phyloP scores from a whole-genome alignment of 441 rosid species.

The Euphorbia schlechtendalii region DNA sequence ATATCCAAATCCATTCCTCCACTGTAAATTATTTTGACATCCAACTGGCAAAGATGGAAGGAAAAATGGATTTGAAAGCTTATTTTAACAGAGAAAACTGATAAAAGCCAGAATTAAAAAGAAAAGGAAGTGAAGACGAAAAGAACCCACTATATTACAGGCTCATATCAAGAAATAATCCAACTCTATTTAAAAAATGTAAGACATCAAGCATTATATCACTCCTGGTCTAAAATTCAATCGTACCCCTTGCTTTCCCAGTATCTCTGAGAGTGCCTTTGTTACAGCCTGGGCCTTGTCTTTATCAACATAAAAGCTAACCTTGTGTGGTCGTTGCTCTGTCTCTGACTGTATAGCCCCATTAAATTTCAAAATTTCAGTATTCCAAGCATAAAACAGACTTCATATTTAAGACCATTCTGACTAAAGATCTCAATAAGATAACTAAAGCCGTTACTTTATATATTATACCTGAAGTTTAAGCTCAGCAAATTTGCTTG shows the following conservation, averaged over 20 bases:
- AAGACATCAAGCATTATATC: too few species aligned
- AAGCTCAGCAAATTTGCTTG: slow-evolving; percentile 70
- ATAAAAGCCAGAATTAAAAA: too few species aligned
- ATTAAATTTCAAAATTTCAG: slow-evolving; percentile 17
- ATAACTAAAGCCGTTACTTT: slow-evolving; percentile 5
- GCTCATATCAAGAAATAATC: background rate
- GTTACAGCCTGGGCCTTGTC: slow-evolving; percentile 56
- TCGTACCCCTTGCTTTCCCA: slow-evolving; percentile 59
- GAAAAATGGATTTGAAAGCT: too few species aligned
- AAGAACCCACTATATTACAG: background rate
- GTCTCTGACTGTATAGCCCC: slow-evolving; percentile 57
- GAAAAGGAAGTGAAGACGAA: background rate
- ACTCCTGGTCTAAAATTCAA: slow-evolving; percentile 11
- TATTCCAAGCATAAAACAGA: slow-evolving; percentile 18
- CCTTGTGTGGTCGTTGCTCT: slow-evolving; percentile 77
- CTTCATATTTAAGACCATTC: too few species aligned
- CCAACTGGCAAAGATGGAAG: slow-evolving; percentile 44
- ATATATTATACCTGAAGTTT: slow-evolving; percentile 59
- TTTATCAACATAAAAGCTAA: slow-evolving; percentile 79
- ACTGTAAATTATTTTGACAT: slow-evolving; percentile 85
- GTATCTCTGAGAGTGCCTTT: slow-evolving; percentile 42
- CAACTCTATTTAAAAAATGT: background rate
- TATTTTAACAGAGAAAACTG: too few species aligned
- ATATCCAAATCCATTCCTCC: slow-evolving; percentile 97
- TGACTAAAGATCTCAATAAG: too few species aligned